Conservation (phyloP, 768 basidiomycete species). For the Lactarius pseudohatsudake region DNA sequence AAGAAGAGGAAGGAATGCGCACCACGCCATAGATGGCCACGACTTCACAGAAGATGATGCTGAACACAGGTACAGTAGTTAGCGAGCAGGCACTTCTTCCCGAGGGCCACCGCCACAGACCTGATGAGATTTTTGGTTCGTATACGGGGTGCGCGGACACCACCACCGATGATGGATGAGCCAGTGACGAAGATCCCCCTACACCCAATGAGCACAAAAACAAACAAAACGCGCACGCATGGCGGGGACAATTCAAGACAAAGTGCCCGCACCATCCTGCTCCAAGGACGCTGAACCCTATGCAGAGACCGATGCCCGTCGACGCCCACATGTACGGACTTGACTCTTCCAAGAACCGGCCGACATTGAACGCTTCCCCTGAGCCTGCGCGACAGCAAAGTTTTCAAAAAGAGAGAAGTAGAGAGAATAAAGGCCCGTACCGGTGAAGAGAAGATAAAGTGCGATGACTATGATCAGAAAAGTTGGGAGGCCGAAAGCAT, state of each 20-base stretch:
- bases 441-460: slow-evolving; percentile 88
- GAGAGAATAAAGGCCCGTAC: slow-evolving; percentile 39
- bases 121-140: slow-evolving; percentile 97
- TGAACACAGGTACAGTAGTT: slow-evolving; percentile 35
- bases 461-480: slow-evolving; percentile 66
- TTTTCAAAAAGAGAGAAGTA: background rate
- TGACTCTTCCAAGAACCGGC: slow-evolving; percentile 89
- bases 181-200: slow-evolving; percentile 99
- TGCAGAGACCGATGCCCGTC: slow-evolving; percentile 87
- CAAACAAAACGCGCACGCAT: background rate
- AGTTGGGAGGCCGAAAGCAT: slow-evolving; percentile 65
- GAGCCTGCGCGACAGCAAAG: slow-evolving; percentile 52
- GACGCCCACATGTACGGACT: slow-evolving; percentile 93
- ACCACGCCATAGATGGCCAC: slow-evolving; percentile 98
- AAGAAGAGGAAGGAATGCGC: slow-evolving; percentile 32
- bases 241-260: background rate
- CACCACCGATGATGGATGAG: slow-evolving; percentile 94
- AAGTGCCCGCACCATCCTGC: slow-evolving; percentile 82
- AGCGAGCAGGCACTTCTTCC: background rate
- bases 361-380: slow-evolving; percentile 91
- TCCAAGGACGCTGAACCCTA: slow-evolving; percentile 90
- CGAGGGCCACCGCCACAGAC: slow-evolving; percentile 42
- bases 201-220: slow-evolving; percentile 1
- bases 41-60: slow-evolving; percentile 99
- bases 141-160: slow-evolving; percentile 90